Conservation (phyloP, 306 rosid species). For the Clitoria ternatea region DNA sequence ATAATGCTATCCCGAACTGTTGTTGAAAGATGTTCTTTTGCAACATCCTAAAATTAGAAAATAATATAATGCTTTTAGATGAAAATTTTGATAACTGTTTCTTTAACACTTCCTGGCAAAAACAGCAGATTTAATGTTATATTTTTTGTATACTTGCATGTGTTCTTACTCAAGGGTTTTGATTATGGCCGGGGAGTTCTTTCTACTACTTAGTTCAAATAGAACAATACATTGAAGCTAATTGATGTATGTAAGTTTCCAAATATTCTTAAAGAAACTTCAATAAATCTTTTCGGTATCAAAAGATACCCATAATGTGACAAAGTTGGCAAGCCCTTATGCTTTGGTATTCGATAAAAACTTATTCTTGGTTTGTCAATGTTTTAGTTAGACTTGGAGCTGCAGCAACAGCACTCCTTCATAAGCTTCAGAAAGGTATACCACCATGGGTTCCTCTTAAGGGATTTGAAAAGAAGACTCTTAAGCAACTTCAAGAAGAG, state of each 20-base stretch:
- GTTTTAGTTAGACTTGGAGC: constrained; percentile 71
- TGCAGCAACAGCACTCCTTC: constrained; percentile 78
- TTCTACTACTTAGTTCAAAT: neutral
- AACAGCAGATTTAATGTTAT: neutral
- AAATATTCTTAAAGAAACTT: neutral
- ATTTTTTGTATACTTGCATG: neutral
- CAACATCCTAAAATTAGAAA: neutral
- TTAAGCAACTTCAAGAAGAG: constrained; percentile 86
- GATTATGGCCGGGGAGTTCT: neutral
- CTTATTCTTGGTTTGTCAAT: constrained; percentile 34
- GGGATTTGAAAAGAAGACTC: constrained; percentile 77
- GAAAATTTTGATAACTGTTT: neutral
- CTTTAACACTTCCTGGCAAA: neutral
- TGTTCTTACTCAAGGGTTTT: neutral
- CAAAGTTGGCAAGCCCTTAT: neutral
- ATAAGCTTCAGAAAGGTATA: constrained; percentile 84
- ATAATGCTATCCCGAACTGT: neutral
- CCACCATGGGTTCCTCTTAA: constrained; percentile 97
- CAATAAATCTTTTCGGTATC: neutral
- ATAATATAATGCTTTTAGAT: neutral
- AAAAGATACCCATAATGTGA: neutral
- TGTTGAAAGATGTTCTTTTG: neutral
- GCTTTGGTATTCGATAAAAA: neutral
- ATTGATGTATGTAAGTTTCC: neutral
- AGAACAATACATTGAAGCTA: constrained; percentile 1